Base-by-base conservation (phyloP, 192 early-diverging fungal species). In the Podila epicladia region DNA sequence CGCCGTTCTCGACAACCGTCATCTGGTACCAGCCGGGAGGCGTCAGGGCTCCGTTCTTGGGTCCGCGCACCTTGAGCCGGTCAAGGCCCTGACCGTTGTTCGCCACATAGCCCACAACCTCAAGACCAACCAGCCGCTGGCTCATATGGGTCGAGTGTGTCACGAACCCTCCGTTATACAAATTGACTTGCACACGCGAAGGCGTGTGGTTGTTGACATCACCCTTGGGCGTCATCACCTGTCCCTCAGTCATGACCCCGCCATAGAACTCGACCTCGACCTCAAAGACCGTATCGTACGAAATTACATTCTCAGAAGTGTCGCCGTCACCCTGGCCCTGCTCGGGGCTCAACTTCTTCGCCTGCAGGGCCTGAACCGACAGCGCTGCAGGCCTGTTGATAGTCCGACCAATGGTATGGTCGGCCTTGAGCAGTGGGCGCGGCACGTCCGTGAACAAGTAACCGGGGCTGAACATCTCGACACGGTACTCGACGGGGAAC, bases 111-210 rank as follows among this genome's bases (percentile, higher is more conserved):
- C 69, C 71, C 15, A 73, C 71, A 68, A 80, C 55, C 53, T 80
- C 76, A 7, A 80, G 57, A 19, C 76, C 76, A 22, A 87, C 87
- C 51, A 83, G 64, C 2, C 85, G 79, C 37, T 89, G 87, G 31
- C 82, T 82, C 85, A 88, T 87, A 37, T 89, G 87, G 41, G 83
- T 84, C n/a, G 88, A 87, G 45, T 89, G 86, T 1, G 85, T 88
- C 26, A 73, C 83, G 45, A 88, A 87, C 7, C 85, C 86, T 11
- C 73, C 80, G 20, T 85, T 75, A 20, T 87, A 51, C 29, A 89
- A 41, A 35, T 69, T 82, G 17, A 88, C 85, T n/a, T 74, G 72
- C 15, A 88, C 33, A 3, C 66, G 71, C 17, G 78, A 67, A 0
- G 63, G 68, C 13, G 38, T 67, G 1, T 62, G 26, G 20, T 64